Evolutionary conservation across 2,329 filamentous ascomycete genomes (phyloP).

Genomic region (Cladosporium sp.): DNA sequence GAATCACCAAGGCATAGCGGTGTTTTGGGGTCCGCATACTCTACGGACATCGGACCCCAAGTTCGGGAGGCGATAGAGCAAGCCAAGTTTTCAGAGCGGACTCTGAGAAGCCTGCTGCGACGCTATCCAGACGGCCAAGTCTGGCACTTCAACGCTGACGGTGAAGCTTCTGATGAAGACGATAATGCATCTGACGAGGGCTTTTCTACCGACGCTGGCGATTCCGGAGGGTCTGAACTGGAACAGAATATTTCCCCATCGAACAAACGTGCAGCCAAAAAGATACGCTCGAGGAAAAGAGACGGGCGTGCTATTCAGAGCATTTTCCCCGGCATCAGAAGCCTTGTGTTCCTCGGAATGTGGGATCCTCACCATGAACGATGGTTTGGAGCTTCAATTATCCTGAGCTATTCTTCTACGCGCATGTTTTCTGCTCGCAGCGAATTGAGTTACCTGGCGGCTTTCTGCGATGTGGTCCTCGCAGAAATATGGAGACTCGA

Average conservation of each 20-base stretch:
- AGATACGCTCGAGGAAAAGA: neutral
- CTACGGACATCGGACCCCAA: neutral
- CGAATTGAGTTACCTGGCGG: slow-evolving; percentile 36
- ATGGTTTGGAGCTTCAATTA: slow-evolving; percentile 32
- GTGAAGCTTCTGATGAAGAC: slow-evolving; percentile 11
- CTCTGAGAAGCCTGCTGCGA: slow-evolving; percentile 20
- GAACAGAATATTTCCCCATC: neutral
- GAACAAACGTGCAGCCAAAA: neutral
- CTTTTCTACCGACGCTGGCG: neutral
- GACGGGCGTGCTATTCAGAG: slow-evolving; percentile 24
- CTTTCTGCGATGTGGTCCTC: slow-evolving; percentile 42
- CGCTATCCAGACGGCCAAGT: slow-evolving; percentile 22
- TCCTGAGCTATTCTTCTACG: slow-evolving; percentile 44
- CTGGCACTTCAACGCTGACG: slow-evolving; percentile 22
- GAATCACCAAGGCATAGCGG: neutral
- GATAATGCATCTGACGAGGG: neutral
- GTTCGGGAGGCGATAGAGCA: neutral
- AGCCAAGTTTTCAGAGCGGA: slow-evolving; percentile 14
- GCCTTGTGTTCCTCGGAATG: slow-evolving; percentile 48
- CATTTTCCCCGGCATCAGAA: slow-evolving; percentile 43
- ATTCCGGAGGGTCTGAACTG: neutral
- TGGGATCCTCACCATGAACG: slow-evolving; percentile 45
- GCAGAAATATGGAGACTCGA: slow-evolving; percentile 38
- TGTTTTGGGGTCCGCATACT: neutral
- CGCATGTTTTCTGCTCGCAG: slow-evolving; percentile 39